These are phyloP conservation scores for Hibiscus syriacus DNA, from an alignment of 345 rosid species.

Conservation along the genomic window DNA sequence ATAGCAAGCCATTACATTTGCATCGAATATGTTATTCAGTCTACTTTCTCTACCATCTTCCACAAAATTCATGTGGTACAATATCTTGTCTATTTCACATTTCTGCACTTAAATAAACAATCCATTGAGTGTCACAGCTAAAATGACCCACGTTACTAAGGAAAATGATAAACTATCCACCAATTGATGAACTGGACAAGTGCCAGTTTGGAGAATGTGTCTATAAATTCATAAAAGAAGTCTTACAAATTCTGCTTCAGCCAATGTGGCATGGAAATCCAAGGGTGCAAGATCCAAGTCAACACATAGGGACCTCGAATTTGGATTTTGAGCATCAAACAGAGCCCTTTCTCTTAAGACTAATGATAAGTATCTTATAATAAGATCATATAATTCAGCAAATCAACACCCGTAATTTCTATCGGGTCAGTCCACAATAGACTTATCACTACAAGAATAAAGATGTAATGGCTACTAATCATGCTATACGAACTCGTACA, in stretches of 20 bases:
- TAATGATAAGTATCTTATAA: not conserved
- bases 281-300: not conserved
- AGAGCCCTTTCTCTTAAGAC: not conserved
- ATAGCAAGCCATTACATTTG: not conserved
- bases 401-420: not conserved
- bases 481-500: not conserved
- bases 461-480: not conserved
- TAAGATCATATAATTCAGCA: not conserved
- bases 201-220: not conserved
- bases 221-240: too few relatives aligned
- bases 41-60: not conserved
- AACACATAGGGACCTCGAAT: not conserved
- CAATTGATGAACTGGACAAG: conserved; percentile 1
- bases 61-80: not conserved
- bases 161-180: not conserved
- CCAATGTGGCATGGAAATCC: not conserved
- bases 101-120: not conserved
- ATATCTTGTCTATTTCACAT: not conserved
- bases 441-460: not conserved
- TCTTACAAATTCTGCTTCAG: not conserved
- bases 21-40: not conserved
- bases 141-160: not conserved
- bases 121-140: not conserved
- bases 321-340: not conserved
- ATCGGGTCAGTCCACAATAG: not conserved